These are phyloP conservation scores for Microdochium paspali DNA, from an alignment of 2,329 filamentous ascomycete species.

Conservation along the genomic window DNA sequence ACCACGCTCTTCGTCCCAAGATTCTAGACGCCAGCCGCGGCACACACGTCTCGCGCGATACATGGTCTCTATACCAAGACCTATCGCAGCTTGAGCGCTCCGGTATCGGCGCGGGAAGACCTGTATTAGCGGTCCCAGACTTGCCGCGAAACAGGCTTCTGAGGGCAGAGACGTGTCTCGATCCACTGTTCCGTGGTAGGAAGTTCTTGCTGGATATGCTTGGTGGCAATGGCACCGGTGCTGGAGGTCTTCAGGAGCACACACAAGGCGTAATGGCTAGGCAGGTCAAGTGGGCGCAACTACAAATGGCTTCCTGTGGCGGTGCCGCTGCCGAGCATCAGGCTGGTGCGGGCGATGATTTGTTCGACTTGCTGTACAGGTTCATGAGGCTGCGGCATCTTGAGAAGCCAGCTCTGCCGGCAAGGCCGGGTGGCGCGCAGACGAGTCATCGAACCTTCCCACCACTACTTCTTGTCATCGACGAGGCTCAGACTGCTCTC, in stretches of 20 bases:
- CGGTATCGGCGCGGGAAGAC: not conserved
- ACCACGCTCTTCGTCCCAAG: not conserved
- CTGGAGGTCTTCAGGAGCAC: not conserved
- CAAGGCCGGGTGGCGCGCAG: not conserved
- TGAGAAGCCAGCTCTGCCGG: not conserved
- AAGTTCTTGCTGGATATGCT: not conserved
- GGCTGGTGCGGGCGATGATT: not conserved
- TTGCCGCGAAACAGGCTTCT: not conserved
- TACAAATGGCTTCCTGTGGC: not conserved
- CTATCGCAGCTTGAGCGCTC: not conserved
- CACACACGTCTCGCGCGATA: not conserved
- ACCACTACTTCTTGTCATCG: not conserved
- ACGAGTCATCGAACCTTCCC: too few species aligned
- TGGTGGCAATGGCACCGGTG: not conserved
- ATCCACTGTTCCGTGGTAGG: not conserved
- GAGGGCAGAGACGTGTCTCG: not conserved
- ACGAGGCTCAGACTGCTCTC: not conserved
- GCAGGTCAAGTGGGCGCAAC: not conserved
- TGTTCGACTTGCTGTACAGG: not conserved
- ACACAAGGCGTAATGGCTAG: too few species aligned
- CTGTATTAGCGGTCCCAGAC: not conserved
- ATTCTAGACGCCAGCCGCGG: not conserved
- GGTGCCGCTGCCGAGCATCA: not conserved
- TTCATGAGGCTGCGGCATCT: not conserved
- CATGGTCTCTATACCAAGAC: not conserved